Percentiles rank a stretch among this genome's conserved stretches.
These are phyloP conservation scores for Cardamine resedifolia DNA, from an alignment of 345 rosid genomes.

Conservation along the genomic window DNA sequence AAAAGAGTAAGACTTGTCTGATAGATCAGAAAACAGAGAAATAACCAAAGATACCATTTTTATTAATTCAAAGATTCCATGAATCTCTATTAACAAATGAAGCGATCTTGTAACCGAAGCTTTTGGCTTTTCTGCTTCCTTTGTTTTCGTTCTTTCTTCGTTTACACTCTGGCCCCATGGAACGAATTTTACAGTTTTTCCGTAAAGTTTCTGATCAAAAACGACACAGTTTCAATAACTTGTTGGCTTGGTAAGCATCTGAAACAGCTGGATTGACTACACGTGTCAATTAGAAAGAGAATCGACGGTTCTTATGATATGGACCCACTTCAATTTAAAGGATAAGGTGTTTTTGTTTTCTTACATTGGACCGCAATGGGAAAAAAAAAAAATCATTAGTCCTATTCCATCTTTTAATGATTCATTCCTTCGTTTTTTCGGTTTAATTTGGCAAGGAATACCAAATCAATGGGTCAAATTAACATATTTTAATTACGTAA, in stretches of 20 bases:
- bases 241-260: constrained; percentile 33
- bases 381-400: constrained; percentile 26
- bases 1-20: neutral
- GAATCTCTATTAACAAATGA: constrained; percentile 19
- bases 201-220: neutral
- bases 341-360: constrained; percentile 27
- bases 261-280: constrained; percentile 13
- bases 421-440: constrained; percentile 21
- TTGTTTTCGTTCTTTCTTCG: constrained; percentile 16
- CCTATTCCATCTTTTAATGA: constrained; percentile 30
- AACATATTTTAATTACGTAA: neutral
- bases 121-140: constrained; percentile 31
- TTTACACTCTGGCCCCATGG: constrained; percentile 33
- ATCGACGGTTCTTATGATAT: constrained; percentile 22
- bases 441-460: neutral
- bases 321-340: constrained; percentile 7
- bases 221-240: constrained; percentile 35
- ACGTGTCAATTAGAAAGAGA: neutral
- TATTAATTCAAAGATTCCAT: constrained; percentile 28
- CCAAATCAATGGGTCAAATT: neutral
- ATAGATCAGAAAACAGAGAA: constrained; percentile 14
- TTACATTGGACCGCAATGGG: neutral
- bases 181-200: constrained; percentile 22
- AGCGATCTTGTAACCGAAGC: constrained; percentile 31
- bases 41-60: constrained; percentile 27